Conservation (phyloP, 75 land plant genomes). For the Cupressus sempervirens region DNA sequence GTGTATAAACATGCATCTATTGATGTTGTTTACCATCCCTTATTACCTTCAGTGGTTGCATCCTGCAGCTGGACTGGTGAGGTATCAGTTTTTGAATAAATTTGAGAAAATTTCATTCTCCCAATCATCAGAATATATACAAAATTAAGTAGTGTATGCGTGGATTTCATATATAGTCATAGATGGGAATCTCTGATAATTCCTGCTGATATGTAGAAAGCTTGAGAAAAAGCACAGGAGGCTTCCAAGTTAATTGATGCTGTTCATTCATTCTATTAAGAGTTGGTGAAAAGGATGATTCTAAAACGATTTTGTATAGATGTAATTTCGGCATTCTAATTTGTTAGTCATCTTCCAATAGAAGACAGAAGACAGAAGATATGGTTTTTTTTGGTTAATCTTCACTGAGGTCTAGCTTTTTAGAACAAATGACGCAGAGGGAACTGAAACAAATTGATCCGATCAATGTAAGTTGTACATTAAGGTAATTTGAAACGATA, state of each 20-base stretch:
- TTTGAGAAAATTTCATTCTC: not conserved
- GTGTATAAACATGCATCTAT: slow-evolving; percentile 60
- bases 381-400: not conserved
- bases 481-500: not conserved
- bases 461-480: not conserved
- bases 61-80: slow-evolving; percentile 84
- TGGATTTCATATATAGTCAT: not conserved
- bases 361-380: not conserved
- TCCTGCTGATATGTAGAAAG: not conserved
- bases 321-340: not conserved
- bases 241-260: not conserved
- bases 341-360: not conserved
- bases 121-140: not conserved
- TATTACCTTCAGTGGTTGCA: slow-evolving; percentile 67
- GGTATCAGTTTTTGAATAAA: slow-evolving; percentile 56
- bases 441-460: not conserved
- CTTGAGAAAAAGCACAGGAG: not conserved
- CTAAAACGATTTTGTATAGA: not conserved
- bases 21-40: slow-evolving; percentile 78
- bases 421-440: not conserved
- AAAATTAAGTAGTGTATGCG: not conserved
- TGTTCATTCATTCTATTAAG: not conserved
- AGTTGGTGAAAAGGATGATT: not conserved
- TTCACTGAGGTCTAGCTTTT: not conserved
- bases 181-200: not conserved